Evolutionary conservation across 495 filamentous ascomycete species (phyloP).

Genomic region (Durotheca rogersii): DNA sequence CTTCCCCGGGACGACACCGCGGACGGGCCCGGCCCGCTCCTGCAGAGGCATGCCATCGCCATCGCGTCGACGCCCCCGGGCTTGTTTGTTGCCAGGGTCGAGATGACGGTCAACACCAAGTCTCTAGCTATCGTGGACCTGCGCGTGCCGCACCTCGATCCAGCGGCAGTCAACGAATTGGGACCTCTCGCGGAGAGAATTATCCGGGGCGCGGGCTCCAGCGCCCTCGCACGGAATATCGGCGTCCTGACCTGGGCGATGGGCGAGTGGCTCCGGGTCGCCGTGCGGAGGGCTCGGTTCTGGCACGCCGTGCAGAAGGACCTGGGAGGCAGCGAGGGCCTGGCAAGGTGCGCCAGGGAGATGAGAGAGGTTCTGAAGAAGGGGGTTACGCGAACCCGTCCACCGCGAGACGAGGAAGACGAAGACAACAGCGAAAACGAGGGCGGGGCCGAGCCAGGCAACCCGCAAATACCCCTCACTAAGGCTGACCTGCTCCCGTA

Average conservation of each 20-base stretch:
- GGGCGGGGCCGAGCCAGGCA: constrained; percentile 6
- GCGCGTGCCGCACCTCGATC: constrained; percentile 44
- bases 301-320: constrained; percentile 49
- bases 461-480: constrained; percentile 15
- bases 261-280: constrained; percentile 53
- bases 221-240: constrained; percentile 44
- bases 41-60: constrained; percentile 45
- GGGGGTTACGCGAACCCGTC: constrained; percentile 13
- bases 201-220: constrained; percentile 26
- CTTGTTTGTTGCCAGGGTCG: constrained; percentile 47
- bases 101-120: constrained; percentile 50
- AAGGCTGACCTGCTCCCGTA: constrained; percentile 39
- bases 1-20: constrained; percentile 31
- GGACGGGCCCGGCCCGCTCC: constrained; percentile 33
- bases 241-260: constrained; percentile 52
- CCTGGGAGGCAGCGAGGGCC: constrained; percentile 32
- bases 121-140: constrained; percentile 41
- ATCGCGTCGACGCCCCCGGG: constrained; percentile 39
- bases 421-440: constrained; percentile 26
- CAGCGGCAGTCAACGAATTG: constrained; percentile 44
- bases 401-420: constrained; percentile 15
- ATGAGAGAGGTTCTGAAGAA: constrained; percentile 29
- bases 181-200: constrained; percentile 41
- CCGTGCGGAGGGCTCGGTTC: constrained; percentile 45
- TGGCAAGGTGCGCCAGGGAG: constrained; percentile 31